Conservation (phyloP, 106 monocot species). For the Amphibolis antarctica region DNA sequence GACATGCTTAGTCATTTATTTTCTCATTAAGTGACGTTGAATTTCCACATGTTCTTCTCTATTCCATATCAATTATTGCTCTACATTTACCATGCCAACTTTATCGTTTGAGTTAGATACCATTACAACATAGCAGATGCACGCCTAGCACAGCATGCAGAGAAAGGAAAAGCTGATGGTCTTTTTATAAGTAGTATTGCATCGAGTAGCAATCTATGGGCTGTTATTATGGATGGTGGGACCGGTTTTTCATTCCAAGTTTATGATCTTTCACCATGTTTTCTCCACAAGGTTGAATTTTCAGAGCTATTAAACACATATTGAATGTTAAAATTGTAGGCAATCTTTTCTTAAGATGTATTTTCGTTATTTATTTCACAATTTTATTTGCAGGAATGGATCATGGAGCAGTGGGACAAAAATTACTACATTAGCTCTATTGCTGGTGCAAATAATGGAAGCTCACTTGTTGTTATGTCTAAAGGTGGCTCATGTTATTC, state of each 20-base stretch:
- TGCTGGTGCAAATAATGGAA: constrained; percentile 79
- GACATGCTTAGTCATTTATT: too few relatives aligned
- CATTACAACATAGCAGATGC: constrained; percentile 89
- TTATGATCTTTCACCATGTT: constrained; percentile 69
- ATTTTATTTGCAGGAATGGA: constrained; percentile 53
- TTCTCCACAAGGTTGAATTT: constrained; percentile 67
- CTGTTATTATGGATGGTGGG: constrained; percentile 96
- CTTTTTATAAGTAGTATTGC: constrained; percentile 81
- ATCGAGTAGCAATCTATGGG: constrained; percentile 81
- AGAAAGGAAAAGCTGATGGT: constrained; percentile 87
- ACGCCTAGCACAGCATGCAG: constrained; percentile 80
- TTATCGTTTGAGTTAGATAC: constrained; percentile 35
- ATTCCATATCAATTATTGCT: neutral
- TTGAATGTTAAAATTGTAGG: neutral
- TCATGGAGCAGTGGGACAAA: constrained; percentile 88
- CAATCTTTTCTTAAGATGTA: neutral
- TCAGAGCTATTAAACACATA: neutral
- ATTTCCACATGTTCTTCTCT: neutral
- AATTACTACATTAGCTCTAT: constrained; percentile 75
- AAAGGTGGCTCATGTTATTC: constrained; percentile 43
- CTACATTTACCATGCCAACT: neutral
- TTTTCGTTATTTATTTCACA: neutral
- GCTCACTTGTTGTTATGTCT: constrained; percentile 81
- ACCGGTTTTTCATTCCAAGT: constrained; percentile 86
- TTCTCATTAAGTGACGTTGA: too few relatives aligned